Evolutionary conservation across 176 grass and related monocot genomes (phyloP).

Genomic region (Guadua angustifolia): DNA sequence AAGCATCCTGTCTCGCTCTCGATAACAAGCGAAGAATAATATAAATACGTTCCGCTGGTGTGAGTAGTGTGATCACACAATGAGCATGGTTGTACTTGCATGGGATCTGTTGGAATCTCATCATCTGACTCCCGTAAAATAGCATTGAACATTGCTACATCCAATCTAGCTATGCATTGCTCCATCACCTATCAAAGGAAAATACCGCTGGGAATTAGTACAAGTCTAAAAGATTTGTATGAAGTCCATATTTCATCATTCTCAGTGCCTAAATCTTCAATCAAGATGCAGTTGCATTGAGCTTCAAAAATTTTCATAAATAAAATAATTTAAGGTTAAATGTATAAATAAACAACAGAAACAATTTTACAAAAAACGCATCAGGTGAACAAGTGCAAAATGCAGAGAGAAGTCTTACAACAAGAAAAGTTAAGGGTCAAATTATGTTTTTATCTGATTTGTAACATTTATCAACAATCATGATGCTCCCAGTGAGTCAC

Average conservation of each 20-base stretch:
- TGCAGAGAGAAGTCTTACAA: neutral
- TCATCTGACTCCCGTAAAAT: conserved; percentile 91
- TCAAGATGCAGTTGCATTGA: neutral
- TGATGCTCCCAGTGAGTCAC: neutral
- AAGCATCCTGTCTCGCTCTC: conserved; percentile 54
- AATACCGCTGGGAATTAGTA: conserved; percentile 26
- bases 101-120: conserved; percentile 79
- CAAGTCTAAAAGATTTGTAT: conserved; percentile 11
- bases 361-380: neutral
- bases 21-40: no score
- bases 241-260: conserved; percentile 12
- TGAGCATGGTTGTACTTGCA: no score
- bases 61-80: no score
- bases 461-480: conserved; percentile 14
- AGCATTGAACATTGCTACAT: conserved; percentile 99
- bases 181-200: conserved; percentile 81
- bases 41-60: no score
- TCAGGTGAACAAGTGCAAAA: neutral
- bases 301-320: neutral
- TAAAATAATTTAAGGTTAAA: conserved; percentile 17
- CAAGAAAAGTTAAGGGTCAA: neutral
- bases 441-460: neutral
- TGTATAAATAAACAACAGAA: conserved; percentile 5
- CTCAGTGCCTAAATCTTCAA: neutral
- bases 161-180: conserved; percentile 85